Base-by-base conservation (phyloP, 495 filamentous ascomycete genomes). In the Aspergillus funiculosus region DNA sequence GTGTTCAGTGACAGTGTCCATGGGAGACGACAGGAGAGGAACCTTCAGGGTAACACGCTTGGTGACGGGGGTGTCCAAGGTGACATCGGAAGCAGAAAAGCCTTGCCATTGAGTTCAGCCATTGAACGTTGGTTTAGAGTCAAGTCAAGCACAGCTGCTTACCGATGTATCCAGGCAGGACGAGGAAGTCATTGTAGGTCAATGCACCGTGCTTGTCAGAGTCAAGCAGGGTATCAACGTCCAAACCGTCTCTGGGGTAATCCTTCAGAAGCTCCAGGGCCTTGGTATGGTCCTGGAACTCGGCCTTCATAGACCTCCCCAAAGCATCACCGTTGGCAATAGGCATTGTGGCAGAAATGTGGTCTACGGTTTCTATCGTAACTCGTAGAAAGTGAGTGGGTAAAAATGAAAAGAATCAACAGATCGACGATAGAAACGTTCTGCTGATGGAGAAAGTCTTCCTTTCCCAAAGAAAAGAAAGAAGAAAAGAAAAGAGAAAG, bases 1-100 rank as follows among this genome's bases (percentile, higher is more conserved):
- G 66, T 94, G 85, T 70, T 97, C 92, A 10, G 92, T 99, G 58
- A 99, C 92, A 25, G 92, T 99, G 75, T 99, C 92, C 92, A 99
- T 99, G 56, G 92, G 94, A 18, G 90, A 96, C 18, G 94, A 97
- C 36, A 95, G 77, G 55, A 99, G 83, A 29, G 92, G 92, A 7
- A 87, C 89, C 76, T 95, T 99, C 56, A 99, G 72, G 10, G 82
- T 79, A 65, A 97, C 91, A 53, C 87, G 81, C 78, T 89, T 94
- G 51, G 92, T 97, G 50, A 99, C 78, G 28, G 86, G 87, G 13
- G 90, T 87, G 41, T 96, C 92, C 34, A 97, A 83, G 39, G 69
- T 71, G 43, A 97, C 94, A 54, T 87, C 86, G 31, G 87, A 89
- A 46, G 94, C 91, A 44, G 92, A 80, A 68, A 99, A 99, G 60